phyloP scores from a whole-genome alignment of 768 basidiomycete genomes.

The Chiua virens region DNA sequence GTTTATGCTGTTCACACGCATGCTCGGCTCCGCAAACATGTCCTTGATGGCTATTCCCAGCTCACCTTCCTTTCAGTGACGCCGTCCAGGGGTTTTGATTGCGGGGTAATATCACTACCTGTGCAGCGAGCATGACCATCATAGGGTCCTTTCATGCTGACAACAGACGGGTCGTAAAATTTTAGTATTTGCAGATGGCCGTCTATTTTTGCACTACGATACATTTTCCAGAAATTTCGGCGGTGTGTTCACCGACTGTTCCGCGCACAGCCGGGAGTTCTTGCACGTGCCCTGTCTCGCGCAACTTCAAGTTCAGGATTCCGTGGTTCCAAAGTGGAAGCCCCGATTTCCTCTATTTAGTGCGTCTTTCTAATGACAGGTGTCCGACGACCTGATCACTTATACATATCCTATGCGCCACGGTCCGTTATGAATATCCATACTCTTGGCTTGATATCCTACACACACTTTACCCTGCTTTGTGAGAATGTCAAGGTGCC shows the following conservation, averaged over 20 bases:
- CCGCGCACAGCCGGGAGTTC: slow-evolving; percentile 2
- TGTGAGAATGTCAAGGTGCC: neutral
- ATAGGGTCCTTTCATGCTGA: neutral
- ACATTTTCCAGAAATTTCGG: neutral
- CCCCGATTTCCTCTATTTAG: neutral
- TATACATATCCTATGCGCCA: too few relatives aligned
- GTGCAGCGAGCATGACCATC: neutral
- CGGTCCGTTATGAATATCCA: neutral
- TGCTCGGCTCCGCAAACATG: neutral
- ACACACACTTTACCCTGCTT: too few relatives aligned
- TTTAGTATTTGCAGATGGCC: slow-evolving; percentile 1
- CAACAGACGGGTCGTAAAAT: neutral
- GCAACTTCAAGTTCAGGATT: neutral
- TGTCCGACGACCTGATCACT: neutral
- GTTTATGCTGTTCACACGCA: neutral
- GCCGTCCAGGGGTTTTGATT: neutral
- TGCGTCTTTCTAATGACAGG: neutral
- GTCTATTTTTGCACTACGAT: neutral
- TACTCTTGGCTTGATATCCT: neutral
- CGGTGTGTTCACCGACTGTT: neutral
- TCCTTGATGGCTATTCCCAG: too few relatives aligned
- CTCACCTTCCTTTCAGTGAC: too few relatives aligned
- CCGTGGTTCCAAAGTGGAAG: neutral
- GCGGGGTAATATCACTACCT: neutral
- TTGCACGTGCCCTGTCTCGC: neutral